Evolutionary conservation across 805 yeast species (phyloP).

Genomic region (Allodekkera sacchari): DNA sequence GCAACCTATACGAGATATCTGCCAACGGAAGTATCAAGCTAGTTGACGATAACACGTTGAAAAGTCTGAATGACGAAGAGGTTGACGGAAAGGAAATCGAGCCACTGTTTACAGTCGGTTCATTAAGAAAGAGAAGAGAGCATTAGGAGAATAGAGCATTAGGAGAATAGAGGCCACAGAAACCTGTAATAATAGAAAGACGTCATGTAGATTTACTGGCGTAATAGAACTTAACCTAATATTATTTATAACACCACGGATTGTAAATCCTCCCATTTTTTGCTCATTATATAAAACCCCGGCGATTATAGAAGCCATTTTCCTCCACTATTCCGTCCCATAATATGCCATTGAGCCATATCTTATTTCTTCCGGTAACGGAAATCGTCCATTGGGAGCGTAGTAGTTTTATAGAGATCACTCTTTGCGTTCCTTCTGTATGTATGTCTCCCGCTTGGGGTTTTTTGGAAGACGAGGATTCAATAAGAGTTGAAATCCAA

Average conservation of each 20-base stretch:
- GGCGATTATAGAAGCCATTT: constrained; percentile 12
- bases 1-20: constrained; percentile 5
- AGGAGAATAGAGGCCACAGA: too few species aligned
- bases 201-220: neutral
- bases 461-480: constrained; percentile 1
- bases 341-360: constrained; percentile 20
- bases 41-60: constrained; percentile 16
- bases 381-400: constrained; percentile 35
- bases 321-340: constrained; percentile 22
- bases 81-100: constrained; percentile 29
- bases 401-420: constrained; percentile 34
- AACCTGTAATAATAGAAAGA: too few species aligned
- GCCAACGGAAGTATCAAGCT: constrained; percentile 10
- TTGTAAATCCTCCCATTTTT: neutral
- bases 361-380: constrained; percentile 10
- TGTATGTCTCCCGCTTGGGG: neutral
- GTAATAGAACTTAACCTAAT: neutral
- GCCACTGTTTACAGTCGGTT: constrained; percentile 46
- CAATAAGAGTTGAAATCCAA: constrained; percentile 17
- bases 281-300: constrained; percentile 16
- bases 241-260: neutral
- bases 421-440: neutral
- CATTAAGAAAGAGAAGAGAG: constrained; percentile 58
- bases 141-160: too few species aligned
- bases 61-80: constrained; percentile 4